Conservation (phyloP, 768 basidiomycete genomes). For the Rhizopogon roseolus region DNA sequence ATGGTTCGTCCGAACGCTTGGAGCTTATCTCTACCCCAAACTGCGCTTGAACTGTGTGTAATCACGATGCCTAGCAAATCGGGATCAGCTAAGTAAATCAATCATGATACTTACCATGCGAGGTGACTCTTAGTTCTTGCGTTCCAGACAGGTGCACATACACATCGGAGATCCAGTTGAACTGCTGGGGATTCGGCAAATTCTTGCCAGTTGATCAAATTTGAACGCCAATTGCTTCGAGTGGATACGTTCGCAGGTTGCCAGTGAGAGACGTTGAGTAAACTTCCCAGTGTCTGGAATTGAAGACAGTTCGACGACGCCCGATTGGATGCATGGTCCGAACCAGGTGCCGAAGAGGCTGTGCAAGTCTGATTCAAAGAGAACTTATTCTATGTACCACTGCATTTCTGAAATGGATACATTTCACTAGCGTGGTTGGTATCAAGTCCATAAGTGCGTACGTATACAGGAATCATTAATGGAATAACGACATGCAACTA, state of each 20-base stretch:
- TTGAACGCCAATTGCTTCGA: neutral
- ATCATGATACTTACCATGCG: neutral
- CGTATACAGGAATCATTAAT: neutral
- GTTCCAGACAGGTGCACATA: neutral
- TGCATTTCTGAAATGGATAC: neutral
- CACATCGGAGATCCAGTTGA: neutral
- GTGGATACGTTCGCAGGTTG: neutral
- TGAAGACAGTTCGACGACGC: no score
- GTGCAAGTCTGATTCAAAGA: neutral
- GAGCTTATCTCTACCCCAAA: neutral
- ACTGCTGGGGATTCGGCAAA: neutral
- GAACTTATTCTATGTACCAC: no score
- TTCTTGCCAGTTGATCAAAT: neutral
- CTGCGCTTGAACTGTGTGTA: neutral
- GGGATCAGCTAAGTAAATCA: neutral
- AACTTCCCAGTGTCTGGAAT: no score
- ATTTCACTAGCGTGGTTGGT: conserved; percentile 1
- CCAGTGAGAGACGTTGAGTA: no score
- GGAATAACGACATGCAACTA: neutral
- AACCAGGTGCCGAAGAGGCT: no score
- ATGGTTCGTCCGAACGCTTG: neutral
- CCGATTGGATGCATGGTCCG: neutral
- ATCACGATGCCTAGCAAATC: neutral
- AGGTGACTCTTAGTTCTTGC: neutral
- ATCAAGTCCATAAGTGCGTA: neutral